Base-by-base conservation (phyloP, 2,329 filamentous ascomycete species). In the Lizonia empirigonia region DNA sequence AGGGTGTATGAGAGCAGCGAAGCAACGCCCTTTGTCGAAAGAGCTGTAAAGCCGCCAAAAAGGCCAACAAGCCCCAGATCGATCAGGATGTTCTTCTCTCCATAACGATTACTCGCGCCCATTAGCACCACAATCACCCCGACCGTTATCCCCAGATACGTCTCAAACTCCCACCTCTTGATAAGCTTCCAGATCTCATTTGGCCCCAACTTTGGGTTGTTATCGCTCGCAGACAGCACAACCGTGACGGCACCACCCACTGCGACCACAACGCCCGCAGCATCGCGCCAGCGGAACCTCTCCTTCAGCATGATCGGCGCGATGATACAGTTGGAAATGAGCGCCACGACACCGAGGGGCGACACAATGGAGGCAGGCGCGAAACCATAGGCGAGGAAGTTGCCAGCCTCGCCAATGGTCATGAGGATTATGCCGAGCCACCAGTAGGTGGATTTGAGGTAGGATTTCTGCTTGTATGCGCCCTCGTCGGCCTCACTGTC, bases 281-380 rank as follows among this genome's bases (percentile, higher is more conserved):
- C 88, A 73, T 99, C 94, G 41, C 91, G 85, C 62, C 81, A 81
- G 26, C 94, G 87, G 67, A 99, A 97, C 41, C 80, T 82, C 76
- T 99, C 94, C 68, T 96, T 92, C 60, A 99, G 87, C 80, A 99
- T 86, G 56, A 94, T 86, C 0, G 94, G 94, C 2, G 94, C 94
- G 69, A 99, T 96, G 53, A 99, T 84, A 74, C 94, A 99, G 75
- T 99, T 99, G 35, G 92, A 96, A 36, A 99, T 87, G 56, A 99
- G 79, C 2, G 94, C 94, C 10, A 99, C 94, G n/a, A 99, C 94
- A 8, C 94, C 94, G 5, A 99, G 80, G 0, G 94, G 94, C 26
- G 92, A 97, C 33, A 99, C 94, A 64, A 99, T 97, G 12, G 94
- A 97, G 7, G 94, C 94, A 3, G 94, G 94, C 23, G 94, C 94